Conservation (phyloP, 495 filamentous ascomycete genomes). For the Penicillium canescens region DNA sequence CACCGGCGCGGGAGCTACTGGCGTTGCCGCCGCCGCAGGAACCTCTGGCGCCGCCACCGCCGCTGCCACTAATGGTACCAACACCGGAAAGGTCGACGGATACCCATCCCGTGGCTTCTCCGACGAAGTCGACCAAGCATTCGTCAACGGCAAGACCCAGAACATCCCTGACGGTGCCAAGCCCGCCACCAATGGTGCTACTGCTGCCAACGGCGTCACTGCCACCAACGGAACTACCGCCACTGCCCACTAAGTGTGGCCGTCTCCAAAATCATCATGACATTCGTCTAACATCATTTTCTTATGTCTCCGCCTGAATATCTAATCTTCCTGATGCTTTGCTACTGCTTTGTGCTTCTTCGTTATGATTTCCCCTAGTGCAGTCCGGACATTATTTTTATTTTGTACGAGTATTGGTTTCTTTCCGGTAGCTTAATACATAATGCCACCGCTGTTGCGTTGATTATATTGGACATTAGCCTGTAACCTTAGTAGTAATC, state of each 20-base stretch:
- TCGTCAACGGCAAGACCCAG: constrained; percentile 36
- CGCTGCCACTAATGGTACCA: constrained; percentile 13
- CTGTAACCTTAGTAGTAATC: neutral
- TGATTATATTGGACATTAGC: neutral
- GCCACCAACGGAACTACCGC: constrained; percentile 25
- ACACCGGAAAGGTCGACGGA: constrained; percentile 19
- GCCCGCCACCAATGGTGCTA: constrained; percentile 7
- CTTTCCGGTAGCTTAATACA: constrained; percentile 29
- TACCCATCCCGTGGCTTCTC: constrained; percentile 47
- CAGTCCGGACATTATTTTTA: constrained; percentile 8
- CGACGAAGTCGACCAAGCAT: constrained; percentile 56
- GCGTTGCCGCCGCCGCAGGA: constrained; percentile 5
- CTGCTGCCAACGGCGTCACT: neutral
- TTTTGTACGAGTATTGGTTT: constrained; percentile 24
- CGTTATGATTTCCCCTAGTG: constrained; percentile 32
- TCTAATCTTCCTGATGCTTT: constrained; percentile 6
- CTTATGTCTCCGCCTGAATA: constrained; percentile 3
- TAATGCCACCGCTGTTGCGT: constrained; percentile 23
- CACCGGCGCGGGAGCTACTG: constrained; percentile 10
- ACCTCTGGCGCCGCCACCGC: constrained; percentile 11
- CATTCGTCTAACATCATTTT: constrained; percentile 4
- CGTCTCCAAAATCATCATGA: neutral
- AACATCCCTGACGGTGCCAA: constrained; percentile 17
- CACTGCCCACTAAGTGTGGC: constrained; percentile 8
- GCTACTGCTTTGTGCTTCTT: constrained; percentile 9